Percentiles rank a stretch among this genome's conserved stretches.
phyloP scores from a whole-genome alignment of 2,329 filamentous ascomycete species.

The Diaporthe longicolla region DNA sequence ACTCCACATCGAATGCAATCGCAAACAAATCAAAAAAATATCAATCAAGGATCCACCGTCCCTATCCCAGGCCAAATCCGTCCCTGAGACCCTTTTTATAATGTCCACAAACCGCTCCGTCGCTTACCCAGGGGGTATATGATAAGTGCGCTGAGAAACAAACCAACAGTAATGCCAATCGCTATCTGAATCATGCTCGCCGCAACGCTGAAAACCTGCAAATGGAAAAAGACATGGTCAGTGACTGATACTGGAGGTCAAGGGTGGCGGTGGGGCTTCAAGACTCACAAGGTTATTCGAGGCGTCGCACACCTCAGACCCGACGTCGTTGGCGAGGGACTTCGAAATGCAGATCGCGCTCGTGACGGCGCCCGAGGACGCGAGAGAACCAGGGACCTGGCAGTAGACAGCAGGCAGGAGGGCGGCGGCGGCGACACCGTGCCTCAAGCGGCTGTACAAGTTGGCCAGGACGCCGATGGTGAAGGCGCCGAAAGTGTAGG shows the following conservation, averaged over 20 bases:
- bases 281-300: conserved; percentile 63
- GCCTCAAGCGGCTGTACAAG: conserved; percentile 79
- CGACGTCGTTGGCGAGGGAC: conserved; percentile 2
- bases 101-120: conserved; percentile 70
- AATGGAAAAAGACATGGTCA: conserved; percentile 45
- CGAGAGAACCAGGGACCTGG: conserved; percentile 73
- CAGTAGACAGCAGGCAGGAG: conserved; percentile 90
- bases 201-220: conserved; percentile 66
- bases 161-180: conserved; percentile 72
- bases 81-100: conserved; percentile 52
- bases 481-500: conserved; percentile 83
- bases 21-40: too few relatives aligned
- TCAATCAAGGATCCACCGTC: neutral
- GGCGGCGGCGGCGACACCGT: conserved; percentile 85
- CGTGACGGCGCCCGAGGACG: conserved; percentile 68
- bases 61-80: neutral
- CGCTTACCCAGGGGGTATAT: conserved; percentile 71
- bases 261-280: conserved; percentile 55
- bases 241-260: neutral
- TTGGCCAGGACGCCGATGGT: conserved; percentile 84
- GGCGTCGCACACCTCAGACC: conserved; percentile 23
- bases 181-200: conserved; percentile 72
- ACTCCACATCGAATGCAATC: conserved; percentile 21
- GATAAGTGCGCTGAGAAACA: conserved; percentile 69
- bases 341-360: conserved; percentile 24